Conservation (phyloP, 805 yeast genomes). For the Yarrowia hollandica region DNA sequence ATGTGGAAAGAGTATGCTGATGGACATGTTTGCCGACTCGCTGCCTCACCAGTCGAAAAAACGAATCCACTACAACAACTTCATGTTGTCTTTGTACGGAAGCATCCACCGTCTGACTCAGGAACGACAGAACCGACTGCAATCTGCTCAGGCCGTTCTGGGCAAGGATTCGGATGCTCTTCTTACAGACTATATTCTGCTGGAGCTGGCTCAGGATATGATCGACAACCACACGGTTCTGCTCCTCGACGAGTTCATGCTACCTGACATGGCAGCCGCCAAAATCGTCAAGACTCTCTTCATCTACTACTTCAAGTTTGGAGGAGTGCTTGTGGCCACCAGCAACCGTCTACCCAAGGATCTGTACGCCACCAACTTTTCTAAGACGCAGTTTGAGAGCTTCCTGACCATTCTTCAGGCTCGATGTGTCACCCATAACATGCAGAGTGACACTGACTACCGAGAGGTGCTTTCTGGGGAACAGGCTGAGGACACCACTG, state of each 20-base stretch:
- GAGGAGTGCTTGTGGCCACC: conserved; percentile 74
- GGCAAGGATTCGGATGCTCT: conserved; percentile 35
- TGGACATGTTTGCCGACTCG: conserved; percentile 68
- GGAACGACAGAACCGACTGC: conserved; percentile 45
- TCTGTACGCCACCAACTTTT: conserved; percentile 64
- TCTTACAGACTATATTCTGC: conserved; percentile 61
- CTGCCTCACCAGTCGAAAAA: conserved; percentile 63
- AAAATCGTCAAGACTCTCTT: conserved; percentile 64
- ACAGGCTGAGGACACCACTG: conserved; percentile 13
- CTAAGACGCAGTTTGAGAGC: conserved; percentile 55
- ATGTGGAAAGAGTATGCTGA: conserved; percentile 70
- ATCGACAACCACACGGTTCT: conserved; percentile 57
- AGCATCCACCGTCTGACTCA: conserved; percentile 59
- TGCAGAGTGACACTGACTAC: conserved; percentile 61
- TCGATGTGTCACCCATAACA: conserved; percentile 62
- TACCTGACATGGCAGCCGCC: conserved; percentile 75
- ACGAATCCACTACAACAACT: conserved; percentile 71
- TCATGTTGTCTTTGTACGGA: conserved; percentile 65
- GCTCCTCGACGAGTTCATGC: conserved; percentile 71
- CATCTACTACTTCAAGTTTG: conserved; percentile 67
- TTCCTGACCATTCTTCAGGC: conserved; percentile 58
- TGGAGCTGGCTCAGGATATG: conserved; percentile 67
- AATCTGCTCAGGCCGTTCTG: conserved; percentile 32
- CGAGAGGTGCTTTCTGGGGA: conserved; percentile 44
- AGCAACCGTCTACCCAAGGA: conserved; percentile 70